Conservation (phyloP, 108 stramenopile genomes). For the Seminavis robusta region DNA sequence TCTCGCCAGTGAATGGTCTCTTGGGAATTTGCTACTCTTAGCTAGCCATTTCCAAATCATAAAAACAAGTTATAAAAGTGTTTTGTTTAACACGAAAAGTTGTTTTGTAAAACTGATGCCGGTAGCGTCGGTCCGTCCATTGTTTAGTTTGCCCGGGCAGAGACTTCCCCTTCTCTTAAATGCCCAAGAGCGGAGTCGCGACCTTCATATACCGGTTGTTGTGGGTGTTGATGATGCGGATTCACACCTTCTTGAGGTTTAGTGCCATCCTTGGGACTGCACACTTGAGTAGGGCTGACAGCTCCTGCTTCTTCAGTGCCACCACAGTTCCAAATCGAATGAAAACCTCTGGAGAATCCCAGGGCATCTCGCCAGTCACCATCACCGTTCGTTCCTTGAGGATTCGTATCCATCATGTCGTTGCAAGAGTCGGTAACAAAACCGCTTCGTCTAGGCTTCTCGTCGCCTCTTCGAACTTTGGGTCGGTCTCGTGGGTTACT, state of each 20-base stretch:
- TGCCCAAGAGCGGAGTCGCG: conserved; percentile 24
- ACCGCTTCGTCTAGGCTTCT: conserved; percentile 1
- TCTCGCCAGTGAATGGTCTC: too few relatives aligned
- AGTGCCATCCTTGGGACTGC: conserved; percentile 12
- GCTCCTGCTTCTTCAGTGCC: conserved; percentile 45
- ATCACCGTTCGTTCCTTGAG: conserved; percentile 10
- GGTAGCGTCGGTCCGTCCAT: too few relatives aligned
- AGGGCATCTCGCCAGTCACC: conserved; percentile 71
- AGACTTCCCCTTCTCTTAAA: conserved; percentile 12
- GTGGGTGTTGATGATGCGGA: conserved; percentile 3
- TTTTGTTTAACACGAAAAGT: too few relatives aligned
- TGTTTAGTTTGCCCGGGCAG: conserved; percentile 23
- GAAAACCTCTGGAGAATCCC: conserved; percentile 54
- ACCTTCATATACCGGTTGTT: conserved; percentile 29
- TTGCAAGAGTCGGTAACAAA: conserved; percentile 9
- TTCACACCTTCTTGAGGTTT: conserved; percentile 10
- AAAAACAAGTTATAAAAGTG: too few relatives aligned
- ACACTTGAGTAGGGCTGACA: conserved; percentile 38
- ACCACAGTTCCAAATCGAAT: conserved; percentile 82
- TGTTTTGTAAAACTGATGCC: too few relatives aligned
- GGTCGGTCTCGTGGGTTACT: conserved; percentile 69
- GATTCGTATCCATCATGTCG: conserved; percentile 5
- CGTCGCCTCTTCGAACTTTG: conserved; percentile 18
- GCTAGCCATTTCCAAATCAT: too few relatives aligned
- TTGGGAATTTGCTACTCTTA: too few relatives aligned